Percentiles rank a stretch among this genome's conserved stretches.
Conservation (phyloP, 1,284 basidiomycete genomes). For the Meira nashicola region DNA sequence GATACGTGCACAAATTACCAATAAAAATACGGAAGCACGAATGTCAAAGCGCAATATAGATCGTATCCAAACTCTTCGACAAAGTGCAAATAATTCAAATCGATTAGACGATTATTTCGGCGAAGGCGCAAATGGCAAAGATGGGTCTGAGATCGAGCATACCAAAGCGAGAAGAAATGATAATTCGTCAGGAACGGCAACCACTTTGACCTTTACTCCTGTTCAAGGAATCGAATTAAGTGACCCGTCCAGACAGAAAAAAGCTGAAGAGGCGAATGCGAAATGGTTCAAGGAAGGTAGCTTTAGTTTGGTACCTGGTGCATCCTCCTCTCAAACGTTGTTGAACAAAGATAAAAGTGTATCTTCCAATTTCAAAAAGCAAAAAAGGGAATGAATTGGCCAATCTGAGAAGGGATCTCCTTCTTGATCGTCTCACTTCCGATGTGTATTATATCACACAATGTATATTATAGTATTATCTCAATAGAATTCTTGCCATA, state of each 20-base stretch:
- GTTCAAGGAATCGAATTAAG: slow-evolving; percentile 67
- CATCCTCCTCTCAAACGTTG: background rate
- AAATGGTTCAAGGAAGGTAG: slow-evolving; percentile 50
- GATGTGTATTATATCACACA: background rate
- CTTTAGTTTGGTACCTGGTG: slow-evolving; percentile 2
- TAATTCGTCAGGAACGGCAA: slow-evolving; percentile 75
- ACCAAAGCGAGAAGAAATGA: slow-evolving; percentile 28
- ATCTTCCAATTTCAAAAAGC: slow-evolving; percentile 2
- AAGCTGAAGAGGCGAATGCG: slow-evolving; percentile 51
- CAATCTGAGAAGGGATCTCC: too few species aligned
- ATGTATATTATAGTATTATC: background rate
- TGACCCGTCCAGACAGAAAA: slow-evolving; percentile 50
- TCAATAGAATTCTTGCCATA: background rate
- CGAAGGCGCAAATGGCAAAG: slow-evolving; percentile 53
- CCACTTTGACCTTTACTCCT: slow-evolving; percentile 87
- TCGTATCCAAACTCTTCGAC: slow-evolving; percentile 59
- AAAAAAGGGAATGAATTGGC: slow-evolving; percentile 5
- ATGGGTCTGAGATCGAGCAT: background rate
- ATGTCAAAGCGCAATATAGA: slow-evolving; percentile 93
- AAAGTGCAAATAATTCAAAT: slow-evolving; percentile 67
- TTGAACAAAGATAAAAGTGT: background rate
- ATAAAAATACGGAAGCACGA: slow-evolving; percentile 86
- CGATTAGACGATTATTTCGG: slow-evolving; percentile 8
- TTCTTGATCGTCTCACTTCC: background rate
- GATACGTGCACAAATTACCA: slow-evolving; percentile 70